Evolutionary conservation across 1,139 yeast genomes (phyloP).

Genomic region (Suhomyces chickasaworum): DNA sequence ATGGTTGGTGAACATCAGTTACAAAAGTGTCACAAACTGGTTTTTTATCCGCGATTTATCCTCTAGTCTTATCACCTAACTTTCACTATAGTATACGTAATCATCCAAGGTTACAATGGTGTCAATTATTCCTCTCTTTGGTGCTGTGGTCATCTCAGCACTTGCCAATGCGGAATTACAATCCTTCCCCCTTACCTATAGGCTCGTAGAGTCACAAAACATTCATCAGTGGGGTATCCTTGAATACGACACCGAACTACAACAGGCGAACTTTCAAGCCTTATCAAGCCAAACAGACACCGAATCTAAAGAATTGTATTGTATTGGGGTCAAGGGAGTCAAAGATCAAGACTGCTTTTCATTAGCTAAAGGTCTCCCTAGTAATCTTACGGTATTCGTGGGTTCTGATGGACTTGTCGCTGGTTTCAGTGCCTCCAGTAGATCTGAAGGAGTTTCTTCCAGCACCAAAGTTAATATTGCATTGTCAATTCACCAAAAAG

Average conservation of each 20-base stretch:
- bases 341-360: constrained; percentile 36
- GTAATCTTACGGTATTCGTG: constrained; percentile 4
- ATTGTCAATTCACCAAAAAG: constrained; percentile 9
- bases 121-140: constrained; percentile 8
- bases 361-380: constrained; percentile 17
- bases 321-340: constrained; percentile 36
- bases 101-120: constrained; percentile 1
- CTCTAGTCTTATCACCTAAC: not conserved
- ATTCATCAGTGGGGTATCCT: not conserved
- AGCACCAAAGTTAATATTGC: not conserved
- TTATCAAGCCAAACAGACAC: not conserved
- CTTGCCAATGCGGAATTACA: constrained; percentile 13
- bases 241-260: constrained; percentile 10
- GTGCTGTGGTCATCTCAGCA: constrained; percentile 2
- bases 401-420: constrained; percentile 1
- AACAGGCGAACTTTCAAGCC: constrained; percentile 1
- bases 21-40: constrained; percentile 1
- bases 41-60: constrained; percentile 1
- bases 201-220: constrained; percentile 11
- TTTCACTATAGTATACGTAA: not conserved
- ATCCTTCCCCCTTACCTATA: constrained; percentile 11
- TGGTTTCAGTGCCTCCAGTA: constrained; percentile 6
- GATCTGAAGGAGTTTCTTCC: not conserved
- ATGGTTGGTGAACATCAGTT: not conserved
- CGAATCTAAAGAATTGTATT: constrained; percentile 21